Evolutionary conservation across 1,139 yeast species (phyloP), one percentile per base, ranked within the genome.

Genomic region (Eremothecium gossypii): DNA sequence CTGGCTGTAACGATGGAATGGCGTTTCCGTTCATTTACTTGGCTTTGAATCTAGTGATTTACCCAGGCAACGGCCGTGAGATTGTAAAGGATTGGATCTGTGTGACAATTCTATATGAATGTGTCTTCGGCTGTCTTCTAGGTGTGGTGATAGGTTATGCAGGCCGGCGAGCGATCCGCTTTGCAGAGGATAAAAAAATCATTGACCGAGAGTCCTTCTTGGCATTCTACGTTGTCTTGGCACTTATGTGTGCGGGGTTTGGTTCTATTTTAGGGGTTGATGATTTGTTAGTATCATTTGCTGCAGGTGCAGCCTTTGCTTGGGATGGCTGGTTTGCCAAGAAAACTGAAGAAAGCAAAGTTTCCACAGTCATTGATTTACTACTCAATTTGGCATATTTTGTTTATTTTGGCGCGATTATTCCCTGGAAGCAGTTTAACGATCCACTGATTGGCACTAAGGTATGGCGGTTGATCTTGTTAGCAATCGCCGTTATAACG

Each of bases 1-100:
- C 96, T 0, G 97, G 95, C 8, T 89, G 96, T 64, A 91, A 91
- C 63, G 98, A 91, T 59, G 98, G 98, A 42, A 84, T 91, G 93
- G 97, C 98, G 0, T 89, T 87, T 60, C 98, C 98, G 0, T 91
- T 91, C 59, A 85, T 87, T 34, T 87, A 72, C 54, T 66, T 89
- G 40, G 80, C 95, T 1, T 61, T 87, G 42, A 73, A 80, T 55
- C 61, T 87, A 38, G 77, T 87, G 41, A 62, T 78, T 17, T 79
- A 85, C 57, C 69, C 73, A 6, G 87, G 87, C 3, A 61, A 84
- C 40, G 61, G 53, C n/a, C 72, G 76, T 2, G 79, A 76, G 49
- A 83, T 89, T 49, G 77, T 89, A 27, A 80, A 81, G 58, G 83
- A 91, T 49, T 91, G 96, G 93, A 70, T 91, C 44, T 72, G 82